Percentiles rank a stretch among this genome's conserved stretches.
phyloP scores from a whole-genome alignment of 768 basidiomycete genomes.

The Suillus fuscotomentosus region DNA sequence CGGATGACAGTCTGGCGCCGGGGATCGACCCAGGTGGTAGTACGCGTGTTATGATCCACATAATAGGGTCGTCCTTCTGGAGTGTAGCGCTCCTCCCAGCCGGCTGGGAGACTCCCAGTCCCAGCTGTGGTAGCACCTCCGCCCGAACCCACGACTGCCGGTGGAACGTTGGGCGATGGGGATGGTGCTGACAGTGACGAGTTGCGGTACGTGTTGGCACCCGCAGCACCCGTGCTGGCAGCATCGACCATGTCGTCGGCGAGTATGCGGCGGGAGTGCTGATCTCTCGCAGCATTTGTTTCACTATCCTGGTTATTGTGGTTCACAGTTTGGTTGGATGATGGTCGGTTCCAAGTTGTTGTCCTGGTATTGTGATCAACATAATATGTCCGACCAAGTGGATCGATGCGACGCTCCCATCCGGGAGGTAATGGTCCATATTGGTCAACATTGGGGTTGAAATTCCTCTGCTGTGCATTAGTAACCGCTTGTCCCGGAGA shows the following conservation, averaged over 20 bases:
- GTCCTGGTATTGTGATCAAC: slow-evolving; percentile 98
- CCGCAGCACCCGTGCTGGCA: slow-evolving; percentile 42
- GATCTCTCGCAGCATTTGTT: slow-evolving; percentile 83
- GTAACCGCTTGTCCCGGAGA: slow-evolving; percentile 41
- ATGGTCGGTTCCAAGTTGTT: slow-evolving; percentile 97
- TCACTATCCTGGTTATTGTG: slow-evolving; percentile 68
- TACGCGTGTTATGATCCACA: slow-evolving; percentile 98
- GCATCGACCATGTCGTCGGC: slow-evolving; percentile 86
- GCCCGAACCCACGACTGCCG: slow-evolving; percentile 50
- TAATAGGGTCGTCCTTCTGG: slow-evolving; percentile 98
- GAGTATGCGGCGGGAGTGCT: slow-evolving; percentile 80
- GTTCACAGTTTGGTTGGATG: slow-evolving; percentile 72
- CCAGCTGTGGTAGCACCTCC: slow-evolving; percentile 65
- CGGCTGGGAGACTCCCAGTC: slow-evolving; percentile 85
- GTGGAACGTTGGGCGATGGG: slow-evolving; percentile 32
- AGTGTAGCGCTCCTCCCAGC: slow-evolving; percentile 99
- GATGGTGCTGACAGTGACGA: slow-evolving; percentile 32
- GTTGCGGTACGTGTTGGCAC: slow-evolving; percentile 42
- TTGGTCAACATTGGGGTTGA: slow-evolving; percentile 95
- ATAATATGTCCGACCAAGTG: slow-evolving; percentile 94
- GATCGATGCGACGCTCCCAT: slow-evolving; percentile 98
- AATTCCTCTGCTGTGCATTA: slow-evolving; percentile 67
- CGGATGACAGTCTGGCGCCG: slow-evolving; percentile 95
- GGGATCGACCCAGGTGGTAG: slow-evolving; percentile 99
- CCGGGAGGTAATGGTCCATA: slow-evolving; percentile 86